These are phyloP conservation scores for Hanseniaspora singularis DNA, from an alignment of 805 yeast species.

Conservation along the genomic window DNA sequence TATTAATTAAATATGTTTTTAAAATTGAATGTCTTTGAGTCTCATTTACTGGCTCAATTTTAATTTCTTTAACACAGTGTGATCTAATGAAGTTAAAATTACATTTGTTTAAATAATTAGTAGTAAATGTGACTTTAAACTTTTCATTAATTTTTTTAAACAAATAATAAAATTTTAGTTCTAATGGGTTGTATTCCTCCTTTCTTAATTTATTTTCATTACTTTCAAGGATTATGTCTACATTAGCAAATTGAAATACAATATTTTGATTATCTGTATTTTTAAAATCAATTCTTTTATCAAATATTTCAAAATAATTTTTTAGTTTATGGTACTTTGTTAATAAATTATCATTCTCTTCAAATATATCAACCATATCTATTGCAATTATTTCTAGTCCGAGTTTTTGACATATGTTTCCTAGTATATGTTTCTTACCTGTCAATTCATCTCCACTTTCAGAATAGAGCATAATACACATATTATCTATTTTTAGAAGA, in stretches of 20 bases:
- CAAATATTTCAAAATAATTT: background rate
- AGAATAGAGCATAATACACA: background rate
- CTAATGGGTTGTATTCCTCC: background rate
- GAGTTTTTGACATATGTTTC: background rate
- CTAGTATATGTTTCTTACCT: background rate
- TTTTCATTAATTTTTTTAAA: background rate
- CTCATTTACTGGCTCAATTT: slow-evolving; percentile 68
- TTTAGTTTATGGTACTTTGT: background rate
- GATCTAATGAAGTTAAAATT: slow-evolving; percentile 43
- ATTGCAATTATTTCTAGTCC: background rate
- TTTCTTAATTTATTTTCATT: background rate
- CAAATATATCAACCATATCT: slow-evolving; percentile 4
- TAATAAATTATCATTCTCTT: background rate
- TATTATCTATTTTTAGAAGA: background rate
- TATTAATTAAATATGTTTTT: too few species aligned
- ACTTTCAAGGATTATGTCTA: background rate
- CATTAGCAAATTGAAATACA: background rate
- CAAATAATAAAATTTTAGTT: background rate
- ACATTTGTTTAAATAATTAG: slow-evolving; percentile 22
- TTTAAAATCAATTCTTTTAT: background rate
- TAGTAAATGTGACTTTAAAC: background rate
- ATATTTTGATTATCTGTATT: background rate
- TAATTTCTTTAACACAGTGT: slow-evolving; percentile 63
- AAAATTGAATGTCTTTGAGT: too few species aligned
- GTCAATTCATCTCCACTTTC: background rate